A percentile compares a stretch with the other conserved stretches of the same genome.
Evolutionary conservation across 495 filamentous ascomycete genomes (phyloP).

Genomic region (Neurospora sublineolata): DNA sequence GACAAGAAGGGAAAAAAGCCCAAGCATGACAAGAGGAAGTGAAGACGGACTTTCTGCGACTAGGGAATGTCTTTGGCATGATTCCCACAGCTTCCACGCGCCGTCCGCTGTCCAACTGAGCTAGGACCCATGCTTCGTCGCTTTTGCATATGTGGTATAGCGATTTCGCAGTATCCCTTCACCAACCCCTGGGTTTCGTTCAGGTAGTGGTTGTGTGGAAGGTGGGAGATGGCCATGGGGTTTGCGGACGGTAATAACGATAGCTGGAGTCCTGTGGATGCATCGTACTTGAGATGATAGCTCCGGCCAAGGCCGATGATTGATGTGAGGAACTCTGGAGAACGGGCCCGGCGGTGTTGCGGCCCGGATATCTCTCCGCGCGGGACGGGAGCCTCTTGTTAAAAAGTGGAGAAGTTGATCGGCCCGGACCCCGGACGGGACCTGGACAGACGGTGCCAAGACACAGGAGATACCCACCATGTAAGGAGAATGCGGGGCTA

Average conservation of each 20-base stretch:
- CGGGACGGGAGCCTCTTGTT: not conserved
- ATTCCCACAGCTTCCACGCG: not conserved
- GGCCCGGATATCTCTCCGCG: not conserved
- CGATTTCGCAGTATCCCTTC: not conserved
- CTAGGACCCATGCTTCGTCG: not conserved
- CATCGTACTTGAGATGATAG: not conserved
- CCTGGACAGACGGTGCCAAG: not conserved
- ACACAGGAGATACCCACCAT: not conserved
- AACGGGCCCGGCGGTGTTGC: not conserved
- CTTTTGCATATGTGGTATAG: not conserved
- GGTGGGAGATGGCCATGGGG: not conserved
- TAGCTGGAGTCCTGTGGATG: not conserved
- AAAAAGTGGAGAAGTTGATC: not conserved
- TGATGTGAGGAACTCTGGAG: not conserved
- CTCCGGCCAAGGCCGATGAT: not conserved
- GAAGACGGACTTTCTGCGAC: not conserved
- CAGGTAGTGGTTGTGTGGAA: not conserved
- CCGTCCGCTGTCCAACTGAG: not conserved
- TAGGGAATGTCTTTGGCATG: not conserved
- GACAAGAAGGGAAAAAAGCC: conserved; percentile 47
- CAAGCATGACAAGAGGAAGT: conserved; percentile 32
- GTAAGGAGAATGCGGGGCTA: not conserved
- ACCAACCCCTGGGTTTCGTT: not conserved
- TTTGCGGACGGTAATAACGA: not conserved
- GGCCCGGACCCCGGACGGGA: not conserved